Conservation (phyloP, 345 rosid genomes). For the Theobroma cacao region DNA sequence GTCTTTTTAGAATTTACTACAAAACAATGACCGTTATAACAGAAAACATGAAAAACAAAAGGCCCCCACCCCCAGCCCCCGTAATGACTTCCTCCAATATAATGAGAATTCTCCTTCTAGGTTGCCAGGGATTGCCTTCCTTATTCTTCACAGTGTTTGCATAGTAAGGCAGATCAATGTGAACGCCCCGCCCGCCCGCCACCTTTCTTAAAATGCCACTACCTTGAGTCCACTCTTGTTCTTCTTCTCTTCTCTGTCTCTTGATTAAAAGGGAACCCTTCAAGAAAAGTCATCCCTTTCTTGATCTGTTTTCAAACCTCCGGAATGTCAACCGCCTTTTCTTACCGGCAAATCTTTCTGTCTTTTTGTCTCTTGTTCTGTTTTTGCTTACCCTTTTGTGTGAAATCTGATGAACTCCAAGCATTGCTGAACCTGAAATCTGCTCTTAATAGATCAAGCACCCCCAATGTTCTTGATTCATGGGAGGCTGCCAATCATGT, state of each 20-base stretch:
- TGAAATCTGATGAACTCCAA: slow-evolving; percentile 58
- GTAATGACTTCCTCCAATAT: background rate
- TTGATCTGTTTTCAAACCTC: slow-evolving; percentile 1
- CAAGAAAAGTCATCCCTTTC: background rate
- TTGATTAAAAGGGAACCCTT: background rate
- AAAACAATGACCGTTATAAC: background rate
- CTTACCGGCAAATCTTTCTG: background rate
- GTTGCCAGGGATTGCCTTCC: background rate
- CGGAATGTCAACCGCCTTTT: slow-evolving; percentile 28
- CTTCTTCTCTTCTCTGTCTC: background rate
- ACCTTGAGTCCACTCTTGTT: background rate
- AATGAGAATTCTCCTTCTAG: background rate
- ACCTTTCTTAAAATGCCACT: background rate
- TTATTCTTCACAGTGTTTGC: background rate
- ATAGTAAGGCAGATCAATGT: background rate
- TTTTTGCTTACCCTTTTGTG: slow-evolving; percentile 17
- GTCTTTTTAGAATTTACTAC: background rate
- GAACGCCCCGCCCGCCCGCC: background rate
- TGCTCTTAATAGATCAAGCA: slow-evolving; percentile 28
- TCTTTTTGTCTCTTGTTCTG: slow-evolving; percentile 30
- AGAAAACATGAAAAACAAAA: background rate
- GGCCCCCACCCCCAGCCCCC: background rate
- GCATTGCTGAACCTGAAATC: slow-evolving; percentile 47
- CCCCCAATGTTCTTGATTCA: slow-evolving; percentile 39
- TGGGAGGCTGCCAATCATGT: slow-evolving; percentile 38